Evolutionary conservation across 2,329 filamentous ascomycete species (phyloP).

Genomic region (Sporothrix mexicana): DNA sequence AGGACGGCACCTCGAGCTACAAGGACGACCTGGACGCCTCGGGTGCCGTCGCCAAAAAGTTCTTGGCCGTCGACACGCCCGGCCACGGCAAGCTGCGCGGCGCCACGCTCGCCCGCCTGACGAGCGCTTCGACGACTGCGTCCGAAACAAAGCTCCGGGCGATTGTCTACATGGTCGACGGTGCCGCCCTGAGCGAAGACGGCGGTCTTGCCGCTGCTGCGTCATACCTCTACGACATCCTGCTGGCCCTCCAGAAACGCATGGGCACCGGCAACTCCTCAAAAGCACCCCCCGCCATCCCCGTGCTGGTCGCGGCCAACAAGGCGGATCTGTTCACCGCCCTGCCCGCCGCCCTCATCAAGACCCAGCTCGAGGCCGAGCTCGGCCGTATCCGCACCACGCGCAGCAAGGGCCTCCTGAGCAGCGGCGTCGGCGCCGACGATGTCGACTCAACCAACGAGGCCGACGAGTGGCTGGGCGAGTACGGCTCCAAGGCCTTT

Average conservation of each 20-base stretch:
- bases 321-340: constrained; percentile 97
- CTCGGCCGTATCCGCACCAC: constrained; percentile 78
- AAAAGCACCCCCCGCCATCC: constrained; percentile 65
- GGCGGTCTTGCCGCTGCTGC: constrained; percentile 74
- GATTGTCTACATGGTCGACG: constrained; percentile 88
- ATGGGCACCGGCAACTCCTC: constrained; percentile 46
- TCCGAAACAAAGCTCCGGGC: constrained; percentile 62
- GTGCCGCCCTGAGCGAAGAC: constrained; percentile 66
- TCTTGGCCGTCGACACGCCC: constrained; percentile 85
- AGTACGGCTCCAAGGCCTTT: constrained; percentile 78
- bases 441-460: constrained; percentile 61
- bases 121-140: constrained; percentile 35
- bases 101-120: constrained; percentile 63
- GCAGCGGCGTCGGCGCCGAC: constrained; percentile 75
- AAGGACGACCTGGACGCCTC: constrained; percentile 61
- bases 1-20: constrained; percentile 55
- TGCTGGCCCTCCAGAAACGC: constrained; percentile 81
- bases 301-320: constrained; percentile 87
- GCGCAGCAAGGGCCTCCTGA: constrained; percentile 79
- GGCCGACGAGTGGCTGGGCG: constrained; percentile 83
- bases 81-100: constrained; percentile 93
- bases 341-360: constrained; percentile 77
- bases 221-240: constrained; percentile 84
- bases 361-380: constrained; percentile 76
- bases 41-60: constrained; percentile 66